Percentiles rank a stretch among this genome's conserved stretches.
Conservation (phyloP, 768 basidiomycete genomes). For the Termitomyces sp. region DNA sequence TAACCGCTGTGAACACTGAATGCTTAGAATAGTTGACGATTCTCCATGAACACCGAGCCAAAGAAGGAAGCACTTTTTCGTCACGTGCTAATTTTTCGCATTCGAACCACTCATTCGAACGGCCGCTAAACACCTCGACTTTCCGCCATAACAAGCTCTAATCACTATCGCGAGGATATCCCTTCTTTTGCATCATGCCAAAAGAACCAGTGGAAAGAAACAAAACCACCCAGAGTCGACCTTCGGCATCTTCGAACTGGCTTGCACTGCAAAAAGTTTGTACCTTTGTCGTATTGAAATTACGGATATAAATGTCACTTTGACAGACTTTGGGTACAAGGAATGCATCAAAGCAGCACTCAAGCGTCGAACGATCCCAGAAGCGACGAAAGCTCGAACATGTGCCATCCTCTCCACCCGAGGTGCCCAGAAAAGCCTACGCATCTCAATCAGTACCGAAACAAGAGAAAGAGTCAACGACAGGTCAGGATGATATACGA, state of each 20-base stretch:
- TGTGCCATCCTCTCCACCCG: slow-evolving; percentile 5
- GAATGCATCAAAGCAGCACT: not conserved
- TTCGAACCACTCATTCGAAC: no score
- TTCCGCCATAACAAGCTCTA: not conserved
- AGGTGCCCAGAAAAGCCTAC: not conserved
- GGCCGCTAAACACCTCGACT: no score
- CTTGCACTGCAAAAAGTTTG: slow-evolving; percentile 47
- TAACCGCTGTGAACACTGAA: not conserved
- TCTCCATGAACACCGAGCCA: no score
- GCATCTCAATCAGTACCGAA: not conserved
- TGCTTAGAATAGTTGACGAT: no score
- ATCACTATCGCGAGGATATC: not conserved
- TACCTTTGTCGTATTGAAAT: not conserved
- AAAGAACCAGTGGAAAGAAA: not conserved
- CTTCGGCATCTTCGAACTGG: slow-evolving; percentile 55
- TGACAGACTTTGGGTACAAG: slow-evolving; percentile 15
- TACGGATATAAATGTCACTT: not conserved
- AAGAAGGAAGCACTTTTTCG: not conserved
- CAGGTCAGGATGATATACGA: slow-evolving; percentile 22
- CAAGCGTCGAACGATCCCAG: slow-evolving; percentile 10
- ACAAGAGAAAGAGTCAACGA: not conserved
- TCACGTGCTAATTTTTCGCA: not conserved
- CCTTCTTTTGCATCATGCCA: not conserved
- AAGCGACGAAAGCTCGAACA: slow-evolving; percentile 26
- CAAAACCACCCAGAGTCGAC: not conserved